Percentiles rank a stretch among this genome's conserved stretches.
Evolutionary conservation across 305 asterid species (phyloP).

Genomic region (Fraxinus greggii): DNA sequence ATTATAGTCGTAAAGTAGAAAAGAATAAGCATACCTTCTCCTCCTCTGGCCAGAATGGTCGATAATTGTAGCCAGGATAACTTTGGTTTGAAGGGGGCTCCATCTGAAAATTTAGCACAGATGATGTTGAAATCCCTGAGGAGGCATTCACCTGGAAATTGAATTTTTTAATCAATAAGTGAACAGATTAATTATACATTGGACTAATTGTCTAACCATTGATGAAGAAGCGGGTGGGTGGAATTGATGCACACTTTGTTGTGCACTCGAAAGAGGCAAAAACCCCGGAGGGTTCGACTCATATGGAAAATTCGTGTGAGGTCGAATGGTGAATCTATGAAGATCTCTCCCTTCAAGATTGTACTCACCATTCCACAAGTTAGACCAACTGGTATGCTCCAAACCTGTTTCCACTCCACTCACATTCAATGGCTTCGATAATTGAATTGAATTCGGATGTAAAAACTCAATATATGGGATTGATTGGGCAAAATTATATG

Average conservation of each 20-base stretch:
- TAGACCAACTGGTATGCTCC: conserved; percentile 39
- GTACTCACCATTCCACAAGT: conserved; percentile 42
- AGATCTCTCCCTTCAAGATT: conserved; percentile 41
- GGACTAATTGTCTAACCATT: conserved; percentile 42
- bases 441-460: conserved; percentile 31
- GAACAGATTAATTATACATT: neutral
- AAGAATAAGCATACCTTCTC: conserved; percentile 53
- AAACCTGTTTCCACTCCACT: conserved; percentile 32
- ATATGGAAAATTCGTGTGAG: conserved; percentile 24
- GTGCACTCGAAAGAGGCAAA: conserved; percentile 31
- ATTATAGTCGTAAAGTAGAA: neutral
- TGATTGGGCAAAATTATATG: conserved; percentile 38
- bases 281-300: conserved; percentile 25
- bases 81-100: conserved; percentile 99
- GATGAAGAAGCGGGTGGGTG: conserved; percentile 45
- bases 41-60: conserved; percentile 56
- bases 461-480: conserved; percentile 35
- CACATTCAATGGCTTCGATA: conserved; percentile 31
- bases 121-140: conserved; percentile 54
- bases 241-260: conserved; percentile 52
- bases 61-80: conserved; percentile 40
- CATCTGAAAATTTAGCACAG: conserved; percentile 54
- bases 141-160: conserved; percentile 55
- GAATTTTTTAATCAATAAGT: neutral
- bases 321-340: conserved; percentile 36